A percentile compares a stretch with the other conserved stretches of the same genome.
These are phyloP conservation scores for Vigna radiata DNA, from an alignment of 306 rosid species.

Conservation along the genomic window DNA sequence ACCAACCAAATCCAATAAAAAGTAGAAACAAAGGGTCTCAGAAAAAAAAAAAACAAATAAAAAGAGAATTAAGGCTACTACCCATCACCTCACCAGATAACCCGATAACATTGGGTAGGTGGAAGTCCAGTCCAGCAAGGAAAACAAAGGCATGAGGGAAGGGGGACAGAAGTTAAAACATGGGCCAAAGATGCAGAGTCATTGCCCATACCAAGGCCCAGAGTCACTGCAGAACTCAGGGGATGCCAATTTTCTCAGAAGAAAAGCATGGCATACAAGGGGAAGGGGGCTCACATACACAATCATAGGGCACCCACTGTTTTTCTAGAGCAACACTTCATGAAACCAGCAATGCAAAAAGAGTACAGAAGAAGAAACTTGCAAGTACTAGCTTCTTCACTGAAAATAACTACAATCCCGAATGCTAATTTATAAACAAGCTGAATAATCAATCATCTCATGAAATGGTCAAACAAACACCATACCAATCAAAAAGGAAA, in stretches of 20 bases:
- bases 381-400: background rate
- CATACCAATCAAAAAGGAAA: background rate
- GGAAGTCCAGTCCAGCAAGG: constrained; percentile 6
- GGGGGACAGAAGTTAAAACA: background rate
- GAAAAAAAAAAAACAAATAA: background rate
- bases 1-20: constrained; percentile 24
- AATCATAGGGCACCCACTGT: background rate
- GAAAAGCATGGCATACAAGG: background rate
- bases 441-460: background rate
- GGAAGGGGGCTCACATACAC: background rate
- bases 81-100: background rate
- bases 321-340: background rate
- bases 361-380: constrained; percentile 21
- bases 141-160: background rate
- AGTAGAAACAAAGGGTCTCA: constrained; percentile 21
- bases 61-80: background rate
- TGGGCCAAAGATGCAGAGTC: background rate
- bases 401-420: constrained; percentile 1
- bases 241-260: background rate
- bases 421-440: background rate
- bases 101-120: background rate
- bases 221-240: background rate
- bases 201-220: background rate
- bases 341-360: background rate
- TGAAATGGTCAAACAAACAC: background rate